These are phyloP conservation scores for Paraphaeosphaeria sporulosa DNA, from an alignment of 2,329 filamentous ascomycete species.

Conservation along the genomic window DNA sequence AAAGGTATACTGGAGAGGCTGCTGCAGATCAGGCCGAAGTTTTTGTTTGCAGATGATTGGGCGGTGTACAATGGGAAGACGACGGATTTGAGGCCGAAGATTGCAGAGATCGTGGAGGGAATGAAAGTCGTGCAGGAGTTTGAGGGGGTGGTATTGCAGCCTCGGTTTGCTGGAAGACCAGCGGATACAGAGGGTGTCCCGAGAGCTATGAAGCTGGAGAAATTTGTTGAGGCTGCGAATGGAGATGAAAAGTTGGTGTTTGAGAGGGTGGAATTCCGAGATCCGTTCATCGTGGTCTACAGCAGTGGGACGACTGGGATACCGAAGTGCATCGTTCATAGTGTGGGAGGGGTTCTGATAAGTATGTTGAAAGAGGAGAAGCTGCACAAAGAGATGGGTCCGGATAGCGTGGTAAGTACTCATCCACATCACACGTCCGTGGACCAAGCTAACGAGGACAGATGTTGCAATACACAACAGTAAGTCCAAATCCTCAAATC, in stretches of 20 bases:
- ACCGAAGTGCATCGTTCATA: conserved; percentile 87
- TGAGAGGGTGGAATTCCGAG: conserved; percentile 70
- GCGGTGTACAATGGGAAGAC: conserved; percentile 81
- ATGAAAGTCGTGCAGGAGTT: conserved; percentile 70
- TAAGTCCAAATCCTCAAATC: conserved; percentile 27
- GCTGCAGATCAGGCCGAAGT: conserved; percentile 77
- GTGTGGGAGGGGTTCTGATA: conserved; percentile 69
- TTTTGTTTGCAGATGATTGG: conserved; percentile 84
- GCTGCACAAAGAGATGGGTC: conserved; percentile 58
- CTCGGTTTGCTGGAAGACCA: conserved; percentile 66
- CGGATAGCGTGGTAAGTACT: conserved; percentile 48
- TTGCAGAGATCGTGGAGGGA: conserved; percentile 69
- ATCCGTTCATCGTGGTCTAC: conserved; percentile 81
- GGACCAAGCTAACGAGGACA: not conserved
- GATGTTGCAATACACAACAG: conserved; percentile 65
- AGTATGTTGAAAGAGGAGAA: conserved; percentile 67
- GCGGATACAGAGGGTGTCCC: conserved; percentile 66
- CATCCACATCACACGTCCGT: not conserved
- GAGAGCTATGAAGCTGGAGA: conserved; percentile 52
- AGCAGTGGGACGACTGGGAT: conserved; percentile 81
- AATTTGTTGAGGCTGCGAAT: conserved; percentile 51
- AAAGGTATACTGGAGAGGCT: conserved; percentile 78
- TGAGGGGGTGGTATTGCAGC: conserved; percentile 68
- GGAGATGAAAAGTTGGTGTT: conserved; percentile 59
- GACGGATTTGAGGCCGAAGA: conserved; percentile 76